A percentile compares a stretch with the other conserved stretches of the same genome.
Conservation (phyloP, 2,329 filamentous ascomycete species). For the Colletotrichum eleusines region DNA sequence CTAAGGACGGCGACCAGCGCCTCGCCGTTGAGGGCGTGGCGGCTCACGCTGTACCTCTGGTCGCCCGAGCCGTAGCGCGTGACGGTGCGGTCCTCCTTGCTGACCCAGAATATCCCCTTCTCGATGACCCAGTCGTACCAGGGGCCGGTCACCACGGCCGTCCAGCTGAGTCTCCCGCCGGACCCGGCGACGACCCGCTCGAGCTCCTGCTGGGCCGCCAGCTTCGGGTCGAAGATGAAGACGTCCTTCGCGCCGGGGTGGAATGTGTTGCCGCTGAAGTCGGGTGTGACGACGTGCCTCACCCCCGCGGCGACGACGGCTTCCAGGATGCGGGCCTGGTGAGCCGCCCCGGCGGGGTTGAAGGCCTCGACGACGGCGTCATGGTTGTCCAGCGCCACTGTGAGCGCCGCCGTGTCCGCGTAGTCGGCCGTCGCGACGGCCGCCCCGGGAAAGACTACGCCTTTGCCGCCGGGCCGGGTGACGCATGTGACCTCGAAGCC, state of each 20-base stretch:
- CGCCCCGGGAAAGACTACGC: constrained; percentile 49
- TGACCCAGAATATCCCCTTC: constrained; percentile 42
- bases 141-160: constrained; percentile 41
- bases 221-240: constrained; percentile 41
- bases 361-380: constrained; percentile 50
- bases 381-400: constrained; percentile 48
- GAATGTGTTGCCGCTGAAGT: constrained; percentile 45
- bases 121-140: constrained; percentile 45
- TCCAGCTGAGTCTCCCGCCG: constrained; percentile 40
- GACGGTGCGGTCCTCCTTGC: constrained; percentile 31
- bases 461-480: background rate
- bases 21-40: constrained; percentile 27
- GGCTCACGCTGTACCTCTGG: constrained; percentile 31
- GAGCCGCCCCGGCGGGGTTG: constrained; percentile 43
- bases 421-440: constrained; percentile 59
- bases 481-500: constrained; percentile 13
- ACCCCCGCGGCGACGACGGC: constrained; percentile 42
- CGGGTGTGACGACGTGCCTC: constrained; percentile 42
- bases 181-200: constrained; percentile 26
- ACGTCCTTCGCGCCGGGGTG: constrained; percentile 36
- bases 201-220: constrained; percentile 45
- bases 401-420: constrained; percentile 51
- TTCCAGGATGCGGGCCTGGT: constrained; percentile 42
- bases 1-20: constrained; percentile 33
- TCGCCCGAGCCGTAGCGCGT: constrained; percentile 36